Percentiles rank a stretch among this genome's conserved stretches.
phyloP scores from a whole-genome alignment of 352 stramenopile species.

The Pythium utonaiense region DNA sequence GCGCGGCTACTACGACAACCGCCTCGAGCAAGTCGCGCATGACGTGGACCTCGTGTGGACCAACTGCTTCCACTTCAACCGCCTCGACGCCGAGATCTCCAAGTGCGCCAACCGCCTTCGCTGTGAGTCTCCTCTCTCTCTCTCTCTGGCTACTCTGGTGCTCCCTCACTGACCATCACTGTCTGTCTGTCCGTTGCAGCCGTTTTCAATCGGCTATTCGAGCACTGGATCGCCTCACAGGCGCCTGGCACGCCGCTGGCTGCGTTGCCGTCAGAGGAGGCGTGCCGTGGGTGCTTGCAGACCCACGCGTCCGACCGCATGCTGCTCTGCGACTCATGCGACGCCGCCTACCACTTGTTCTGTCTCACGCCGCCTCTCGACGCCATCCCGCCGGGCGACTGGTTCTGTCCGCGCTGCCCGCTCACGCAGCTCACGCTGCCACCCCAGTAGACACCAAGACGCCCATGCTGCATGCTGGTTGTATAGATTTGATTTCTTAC shows the following conservation, averaged over 20 bases:
- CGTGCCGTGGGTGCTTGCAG: constrained; percentile 61
- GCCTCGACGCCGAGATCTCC: constrained; percentile 74
- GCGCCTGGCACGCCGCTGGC: constrained; percentile 44
- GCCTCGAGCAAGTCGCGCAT: constrained; percentile 44
- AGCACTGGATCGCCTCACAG: constrained; percentile 65
- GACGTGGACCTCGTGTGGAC: constrained; percentile 80
- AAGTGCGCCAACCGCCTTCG: constrained; percentile 69
- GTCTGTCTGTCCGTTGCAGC: constrained; percentile 30
- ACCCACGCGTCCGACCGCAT: constrained; percentile 70
- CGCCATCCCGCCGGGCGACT: constrained; percentile 67
- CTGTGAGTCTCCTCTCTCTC: constrained; percentile 55
- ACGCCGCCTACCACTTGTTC: constrained; percentile 81
- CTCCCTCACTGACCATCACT: constrained; percentile 14
- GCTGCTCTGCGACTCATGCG: constrained; percentile 82
- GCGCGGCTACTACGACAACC: constrained; percentile 56
- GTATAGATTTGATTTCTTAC: neutral
- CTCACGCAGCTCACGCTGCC: constrained; percentile 15
- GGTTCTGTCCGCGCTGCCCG: constrained; percentile 76
- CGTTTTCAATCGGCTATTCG: constrained; percentile 77
- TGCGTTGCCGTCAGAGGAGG: constrained; percentile 61
- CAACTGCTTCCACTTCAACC: constrained; percentile 86
- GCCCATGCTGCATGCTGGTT: neutral
- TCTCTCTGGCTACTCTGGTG: neutral
- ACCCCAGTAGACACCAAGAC: neutral
- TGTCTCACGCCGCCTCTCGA: constrained; percentile 63